Evolutionary conservation across 2,329 filamentous ascomycete genomes (phyloP), one percentile per base, ranked within the genome.

Genomic region (Tolypocladium inflatum): DNA sequence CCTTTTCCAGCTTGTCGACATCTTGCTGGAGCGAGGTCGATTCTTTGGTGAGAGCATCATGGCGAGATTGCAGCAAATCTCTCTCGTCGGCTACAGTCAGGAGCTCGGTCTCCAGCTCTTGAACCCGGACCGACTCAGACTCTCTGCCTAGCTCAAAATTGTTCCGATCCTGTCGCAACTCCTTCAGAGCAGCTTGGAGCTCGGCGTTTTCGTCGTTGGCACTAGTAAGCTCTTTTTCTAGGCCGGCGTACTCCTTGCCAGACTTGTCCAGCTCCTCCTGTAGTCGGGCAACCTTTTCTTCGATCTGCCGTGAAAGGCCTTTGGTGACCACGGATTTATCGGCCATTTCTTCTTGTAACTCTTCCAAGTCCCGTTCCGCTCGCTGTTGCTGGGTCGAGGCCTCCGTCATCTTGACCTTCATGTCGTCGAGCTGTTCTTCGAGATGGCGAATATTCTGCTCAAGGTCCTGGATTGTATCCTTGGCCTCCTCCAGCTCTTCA

Each of bases 241-340:
- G 70, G n/a, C 71, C 70, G 17, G 74, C 73, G 56, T 77, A 78
- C 55, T 80, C 80, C 23, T 78, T 71, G 23, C 77, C 74, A 21
- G 78, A 74, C 60, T 74, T 74, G 58, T 83, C 81, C 7, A 90
- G 73, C 58, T 91, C 87, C 52, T 81, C 76, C 63, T 91, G 87
- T 11, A 92, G 74, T 38, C 84, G 83, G 55, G 77, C 74, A 10
- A 84, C 75, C 70, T 85, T 90, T 63, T 90, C 87, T 65, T 92
- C 88, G 21, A 90, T 80, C 71, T 92, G 88, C 38, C 88, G 82
- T 56, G 84, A 89, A 10, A 90, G 77, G 2, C 87, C 88, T 67
- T 89, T 91, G 15, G 87, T 89, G 56, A 84, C 84, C 42, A 91
- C 80, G 0, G 89, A 92, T 65, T 91, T 91, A 72, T 92, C 87